Conservation (phyloP, 805 yeast species). For the Suhomyces kilbournensis region DNA sequence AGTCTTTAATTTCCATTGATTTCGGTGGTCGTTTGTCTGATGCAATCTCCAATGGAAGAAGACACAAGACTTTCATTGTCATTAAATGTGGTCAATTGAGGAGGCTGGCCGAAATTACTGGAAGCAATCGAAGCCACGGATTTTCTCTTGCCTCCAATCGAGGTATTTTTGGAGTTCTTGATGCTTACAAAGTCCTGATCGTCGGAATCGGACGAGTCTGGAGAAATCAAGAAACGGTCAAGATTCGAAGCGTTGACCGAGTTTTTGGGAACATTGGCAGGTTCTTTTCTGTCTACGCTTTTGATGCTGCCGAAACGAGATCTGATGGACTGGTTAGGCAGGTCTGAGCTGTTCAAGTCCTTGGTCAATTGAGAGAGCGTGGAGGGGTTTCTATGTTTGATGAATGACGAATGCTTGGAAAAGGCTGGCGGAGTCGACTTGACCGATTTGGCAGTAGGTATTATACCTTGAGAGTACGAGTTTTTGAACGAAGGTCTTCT, state of each 20-base stretch:
- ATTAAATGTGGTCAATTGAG: constrained; percentile 5
- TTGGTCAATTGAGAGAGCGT: constrained; percentile 22
- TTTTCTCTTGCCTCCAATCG: constrained; percentile 7
- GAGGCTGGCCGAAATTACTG: constrained; percentile 6
- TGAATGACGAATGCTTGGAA: constrained; percentile 8
- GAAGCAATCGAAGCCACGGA: constrained; percentile 14
- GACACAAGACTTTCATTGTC: constrained; percentile 39
- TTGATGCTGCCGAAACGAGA: constrained; percentile 3
- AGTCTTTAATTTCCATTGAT: constrained; percentile 24
- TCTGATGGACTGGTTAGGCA: background rate
- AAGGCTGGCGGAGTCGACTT: constrained; percentile 6
- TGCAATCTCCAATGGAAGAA: constrained; percentile 38
- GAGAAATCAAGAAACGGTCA: constrained; percentile 15
- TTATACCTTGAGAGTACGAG: constrained; percentile 32
- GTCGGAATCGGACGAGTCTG: constrained; percentile 21
- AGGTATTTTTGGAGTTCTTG: background rate
- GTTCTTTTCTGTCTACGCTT: background rate
- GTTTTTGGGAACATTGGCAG: background rate
- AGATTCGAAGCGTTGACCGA: background rate
- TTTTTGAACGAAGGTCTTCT: constrained; percentile 58
- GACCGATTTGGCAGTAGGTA: constrained; percentile 22
- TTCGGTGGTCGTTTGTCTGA: constrained; percentile 39
- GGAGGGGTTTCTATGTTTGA: constrained; percentile 9
- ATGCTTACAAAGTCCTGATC: constrained; percentile 3
- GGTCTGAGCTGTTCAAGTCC: constrained; percentile 13